Base-by-base conservation (phyloP, 768 basidiomycete species). In the Fomitopsis serialis region DNA sequence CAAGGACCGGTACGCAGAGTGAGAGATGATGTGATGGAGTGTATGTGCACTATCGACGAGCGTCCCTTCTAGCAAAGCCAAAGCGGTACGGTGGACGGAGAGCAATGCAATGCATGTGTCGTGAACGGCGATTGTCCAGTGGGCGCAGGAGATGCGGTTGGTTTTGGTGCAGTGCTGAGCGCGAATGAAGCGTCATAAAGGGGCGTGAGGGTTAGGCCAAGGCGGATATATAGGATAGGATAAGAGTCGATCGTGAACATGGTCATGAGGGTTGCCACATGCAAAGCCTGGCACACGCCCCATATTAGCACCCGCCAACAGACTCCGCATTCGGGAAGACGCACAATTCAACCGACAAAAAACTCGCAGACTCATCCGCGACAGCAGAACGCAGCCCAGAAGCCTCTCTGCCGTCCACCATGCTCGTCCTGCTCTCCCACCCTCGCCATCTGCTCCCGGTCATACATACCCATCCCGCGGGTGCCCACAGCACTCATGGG, bases 341-440 rank as follows among this genome's bases (percentile, higher is more conserved):
- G 19, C 15, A 40, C 19, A 40, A 7, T 40, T 17, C 15, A 5
- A 40, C 37, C 37, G 15, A 40, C 15, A 15, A 15, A 35, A 8
- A 17, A 15, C 13, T 54, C 57, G 23, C 40, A 47, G 35, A 23
- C 40, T 50, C 66, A 88, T 73, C 76, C 81, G 61, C 81, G 78
- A 67, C 88, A 91, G 69, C 88, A 91, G 53, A 90, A 69, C 42
- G 81, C 71, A 56, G 74, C 73, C 71, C 79, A 85, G 64, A 90
- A 74, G 21, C 85, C 81, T 55, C 73, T 79, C 68, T 77, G 76
- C 65, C 79, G 76, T 53, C 79, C 82, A 24, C 80, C 81, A 56
- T 64, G 64, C 54, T 86, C 84, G 54, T 81, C 81, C 56, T 80
- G 75, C 56, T 83, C 80, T 46, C 80, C 79, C 12, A 72, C 76